These are phyloP conservation scores for Thecaphora thlaspeos DNA, from an alignment of 1,284 basidiomycete species.

Conservation along the genomic window DNA sequence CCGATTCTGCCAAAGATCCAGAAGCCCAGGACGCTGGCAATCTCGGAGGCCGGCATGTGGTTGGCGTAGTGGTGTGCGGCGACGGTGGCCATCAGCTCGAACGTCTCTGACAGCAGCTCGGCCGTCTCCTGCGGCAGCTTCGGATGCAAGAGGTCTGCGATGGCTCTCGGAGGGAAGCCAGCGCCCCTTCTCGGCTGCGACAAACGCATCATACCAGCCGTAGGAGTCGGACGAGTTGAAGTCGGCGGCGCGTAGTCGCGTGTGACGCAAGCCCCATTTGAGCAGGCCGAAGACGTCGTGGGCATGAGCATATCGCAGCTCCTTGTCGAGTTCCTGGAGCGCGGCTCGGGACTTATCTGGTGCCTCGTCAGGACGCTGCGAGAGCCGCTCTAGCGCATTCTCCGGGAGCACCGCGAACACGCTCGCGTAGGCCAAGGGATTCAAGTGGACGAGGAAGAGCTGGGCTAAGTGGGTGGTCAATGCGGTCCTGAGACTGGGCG, in stretches of 20 bases:
- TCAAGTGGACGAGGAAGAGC: constrained; percentile 38
- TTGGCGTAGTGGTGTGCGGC: constrained; percentile 38
- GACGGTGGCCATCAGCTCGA: constrained; percentile 42
- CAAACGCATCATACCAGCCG: constrained; percentile 42
- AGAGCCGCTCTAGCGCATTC: constrained; percentile 15
- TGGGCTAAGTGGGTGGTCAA: constrained; percentile 35
- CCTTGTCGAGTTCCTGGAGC: constrained; percentile 22
- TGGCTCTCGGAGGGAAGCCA: constrained; percentile 25
- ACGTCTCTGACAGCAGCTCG: constrained; percentile 21
- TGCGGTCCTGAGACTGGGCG: constrained; percentile 23
- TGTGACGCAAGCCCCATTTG: constrained; percentile 45
- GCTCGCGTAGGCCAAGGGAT: constrained; percentile 27
- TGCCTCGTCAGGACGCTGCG: not conserved
- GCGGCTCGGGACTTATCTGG: constrained; percentile 8
- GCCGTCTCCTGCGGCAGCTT: constrained; percentile 26
- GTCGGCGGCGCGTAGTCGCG: constrained; percentile 24
- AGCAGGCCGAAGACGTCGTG: constrained; percentile 41
- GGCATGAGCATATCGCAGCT: constrained; percentile 32
- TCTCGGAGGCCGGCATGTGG: constrained; percentile 37
- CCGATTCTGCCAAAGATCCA: constrained; percentile 45
- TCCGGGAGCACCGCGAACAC: constrained; percentile 31
- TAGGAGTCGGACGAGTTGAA: constrained; percentile 20
- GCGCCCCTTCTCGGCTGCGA: constrained; percentile 19
- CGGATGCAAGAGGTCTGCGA: constrained; percentile 30
- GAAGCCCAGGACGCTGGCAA: constrained; percentile 36